Evolutionary conservation across 2,329 filamentous ascomycete genomes (phyloP).

Genomic region (Coniochaeta sp.): DNA sequence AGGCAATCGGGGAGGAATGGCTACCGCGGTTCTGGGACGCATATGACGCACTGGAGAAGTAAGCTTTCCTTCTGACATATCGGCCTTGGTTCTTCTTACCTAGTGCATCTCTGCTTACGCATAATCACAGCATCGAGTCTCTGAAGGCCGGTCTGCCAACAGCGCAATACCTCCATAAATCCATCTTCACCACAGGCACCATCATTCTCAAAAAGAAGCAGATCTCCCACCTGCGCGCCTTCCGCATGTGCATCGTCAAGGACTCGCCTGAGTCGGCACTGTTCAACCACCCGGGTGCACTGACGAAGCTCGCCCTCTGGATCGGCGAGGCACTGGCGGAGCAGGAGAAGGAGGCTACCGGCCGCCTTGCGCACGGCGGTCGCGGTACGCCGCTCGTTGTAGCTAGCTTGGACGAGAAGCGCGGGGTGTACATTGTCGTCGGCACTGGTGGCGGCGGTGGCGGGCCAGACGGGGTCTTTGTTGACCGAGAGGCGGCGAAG

Average conservation of each 20-base stretch:
- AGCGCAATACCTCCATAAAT: conserved; percentile 82
- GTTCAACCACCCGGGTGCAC: conserved; percentile 85
- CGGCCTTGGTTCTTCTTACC: too few species aligned
- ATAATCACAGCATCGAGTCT: conserved; percentile 55
- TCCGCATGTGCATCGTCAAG: conserved; percentile 92
- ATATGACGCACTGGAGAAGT: conserved; percentile 65
- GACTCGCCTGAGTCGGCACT: conserved; percentile 87
- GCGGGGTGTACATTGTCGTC: conserved; percentile 86
- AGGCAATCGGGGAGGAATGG: conserved; percentile 54
- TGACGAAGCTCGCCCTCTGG: conserved; percentile 93
- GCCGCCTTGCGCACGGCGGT: conserved; percentile 59
- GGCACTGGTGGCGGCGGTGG: conserved; percentile 77
- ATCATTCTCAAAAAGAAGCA: conserved; percentile 88
- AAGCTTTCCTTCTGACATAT: conserved; percentile 21
- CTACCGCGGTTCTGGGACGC: conserved; percentile 63
- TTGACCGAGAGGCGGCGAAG: conserved; percentile 58
- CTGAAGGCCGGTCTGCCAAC: conserved; percentile 70
- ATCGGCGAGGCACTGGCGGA: conserved; percentile 86
- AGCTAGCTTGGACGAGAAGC: conserved; percentile 77
- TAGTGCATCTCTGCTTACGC: conserved; percentile 19
- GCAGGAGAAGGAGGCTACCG: conserved; percentile 71
- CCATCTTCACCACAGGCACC: conserved; percentile 89
- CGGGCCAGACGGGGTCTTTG: conserved; percentile 62
- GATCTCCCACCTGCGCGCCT: conserved; percentile 84
- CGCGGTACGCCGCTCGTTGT: conserved; percentile 82